Conservation (phyloP, 2,329 filamentous ascomycete species). For the Trichophaea hybrida region DNA sequence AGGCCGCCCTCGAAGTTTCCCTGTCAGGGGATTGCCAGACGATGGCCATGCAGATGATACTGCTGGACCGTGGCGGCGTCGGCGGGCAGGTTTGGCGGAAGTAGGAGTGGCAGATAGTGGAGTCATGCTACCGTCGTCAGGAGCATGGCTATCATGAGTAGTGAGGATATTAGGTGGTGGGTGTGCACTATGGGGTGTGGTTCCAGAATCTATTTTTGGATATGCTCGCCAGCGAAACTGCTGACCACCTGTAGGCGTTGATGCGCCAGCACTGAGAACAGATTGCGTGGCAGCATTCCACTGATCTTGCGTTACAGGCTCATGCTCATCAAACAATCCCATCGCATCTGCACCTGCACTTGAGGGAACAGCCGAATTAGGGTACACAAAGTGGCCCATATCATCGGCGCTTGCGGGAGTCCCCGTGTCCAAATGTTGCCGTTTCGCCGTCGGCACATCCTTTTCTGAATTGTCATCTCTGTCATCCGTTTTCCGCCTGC, state of each 20-base stretch:
- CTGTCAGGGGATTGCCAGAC: slow-evolving; percentile 45
- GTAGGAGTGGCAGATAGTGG: slow-evolving; percentile 40
- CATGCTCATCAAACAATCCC: slow-evolving; percentile 14
- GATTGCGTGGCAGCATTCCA: slow-evolving; percentile 26
- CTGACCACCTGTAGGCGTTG: slow-evolving; percentile 24
- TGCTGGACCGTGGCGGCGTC: slow-evolving; percentile 62
- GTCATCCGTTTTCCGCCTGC: slow-evolving; percentile 47
- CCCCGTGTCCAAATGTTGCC: slow-evolving; percentile 18
- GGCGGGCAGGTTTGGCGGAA: slow-evolving; percentile 45
- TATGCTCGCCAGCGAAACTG: slow-evolving; percentile 34
- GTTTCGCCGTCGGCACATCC: slow-evolving; percentile 29
- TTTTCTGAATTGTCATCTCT: slow-evolving; percentile 30
- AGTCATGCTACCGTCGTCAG: slow-evolving; percentile 32
- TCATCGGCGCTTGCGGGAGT: slow-evolving; percentile 18
- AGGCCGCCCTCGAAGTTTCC: slow-evolving; percentile 65
- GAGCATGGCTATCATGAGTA: slow-evolving; percentile 29
- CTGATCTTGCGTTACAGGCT: slow-evolving; percentile 11
- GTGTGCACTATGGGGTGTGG: slow-evolving; percentile 17
- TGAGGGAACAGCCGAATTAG: slow-evolving; percentile 20
- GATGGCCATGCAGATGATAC: slow-evolving; percentile 84
- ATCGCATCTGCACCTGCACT: slow-evolving; percentile 17
- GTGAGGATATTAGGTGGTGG: slow-evolving; percentile 14
- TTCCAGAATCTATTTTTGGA: slow-evolving; percentile 19
- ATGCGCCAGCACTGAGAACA: slow-evolving; percentile 12
- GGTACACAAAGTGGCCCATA: slow-evolving; percentile 20